Conservation (phyloP, 1,284 basidiomycete species). For the Vanrija pseudolonga region DNA sequence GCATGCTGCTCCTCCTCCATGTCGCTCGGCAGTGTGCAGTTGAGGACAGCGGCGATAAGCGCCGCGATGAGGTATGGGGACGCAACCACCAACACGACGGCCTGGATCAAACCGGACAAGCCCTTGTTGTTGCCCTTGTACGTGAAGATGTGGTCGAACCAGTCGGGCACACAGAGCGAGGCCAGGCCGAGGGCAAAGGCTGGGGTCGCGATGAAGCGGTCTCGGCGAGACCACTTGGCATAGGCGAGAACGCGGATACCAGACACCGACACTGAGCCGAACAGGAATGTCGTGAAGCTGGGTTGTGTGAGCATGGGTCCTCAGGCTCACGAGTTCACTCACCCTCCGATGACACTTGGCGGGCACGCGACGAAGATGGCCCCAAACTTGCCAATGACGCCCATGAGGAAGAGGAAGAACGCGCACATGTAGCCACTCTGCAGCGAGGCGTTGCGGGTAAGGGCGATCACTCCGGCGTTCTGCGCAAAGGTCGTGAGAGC, state of each 20-base stretch:
- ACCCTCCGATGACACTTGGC: constrained; percentile 19
- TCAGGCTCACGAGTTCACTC: background rate
- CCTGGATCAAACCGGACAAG: constrained; percentile 69
- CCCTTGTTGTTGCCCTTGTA: constrained; percentile 57
- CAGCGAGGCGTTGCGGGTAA: constrained; percentile 34
- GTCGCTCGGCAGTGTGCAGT: constrained; percentile 24
- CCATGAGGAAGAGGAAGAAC: constrained; percentile 32
- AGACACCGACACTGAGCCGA: constrained; percentile 52
- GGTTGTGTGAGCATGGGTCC: background rate
- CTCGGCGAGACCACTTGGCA: constrained; percentile 64
- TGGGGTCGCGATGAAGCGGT: constrained; percentile 68
- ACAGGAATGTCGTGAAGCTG: constrained; percentile 41
- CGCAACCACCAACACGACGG: constrained; percentile 75
- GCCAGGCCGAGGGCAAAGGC: constrained; percentile 73
- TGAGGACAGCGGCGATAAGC: constrained; percentile 29
- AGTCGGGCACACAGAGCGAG: constrained; percentile 51
- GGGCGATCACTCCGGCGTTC: constrained; percentile 35
- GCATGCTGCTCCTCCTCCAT: constrained; percentile 1
- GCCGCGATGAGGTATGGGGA: constrained; percentile 50
- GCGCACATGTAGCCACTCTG: constrained; percentile 35
- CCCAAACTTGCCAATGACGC: constrained; percentile 32
- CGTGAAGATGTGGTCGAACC: constrained; percentile 42
- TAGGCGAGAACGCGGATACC: constrained; percentile 70
- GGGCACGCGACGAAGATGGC: constrained; percentile 34
- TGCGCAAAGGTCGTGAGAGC: constrained; percentile 38